Conservation (phyloP, 139 green algal genomes). For the Micractinium conductrix region DNA sequence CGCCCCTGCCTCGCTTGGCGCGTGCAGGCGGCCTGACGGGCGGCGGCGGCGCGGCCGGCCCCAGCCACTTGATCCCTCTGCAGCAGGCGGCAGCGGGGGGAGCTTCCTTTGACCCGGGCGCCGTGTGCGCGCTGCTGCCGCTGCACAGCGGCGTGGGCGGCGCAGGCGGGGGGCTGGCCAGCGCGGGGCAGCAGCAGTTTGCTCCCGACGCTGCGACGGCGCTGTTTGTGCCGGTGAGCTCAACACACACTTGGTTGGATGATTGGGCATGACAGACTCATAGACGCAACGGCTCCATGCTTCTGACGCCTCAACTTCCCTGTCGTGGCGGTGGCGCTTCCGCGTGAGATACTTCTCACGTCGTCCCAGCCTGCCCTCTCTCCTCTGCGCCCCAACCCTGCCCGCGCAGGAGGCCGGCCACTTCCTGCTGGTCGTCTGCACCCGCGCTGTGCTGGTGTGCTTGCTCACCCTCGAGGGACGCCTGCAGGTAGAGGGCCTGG, state of each 20-base stretch:
- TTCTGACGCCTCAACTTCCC: too few species aligned
- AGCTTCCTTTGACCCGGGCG: background rate
- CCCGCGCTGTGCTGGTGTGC: slow-evolving; percentile 31
- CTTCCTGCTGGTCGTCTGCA: slow-evolving; percentile 38
- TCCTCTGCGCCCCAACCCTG: too few species aligned
- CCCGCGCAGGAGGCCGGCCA: slow-evolving; percentile 27
- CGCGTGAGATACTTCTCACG: too few species aligned
- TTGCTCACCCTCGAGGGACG: slow-evolving; percentile 29
- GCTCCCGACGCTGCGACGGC: background rate
- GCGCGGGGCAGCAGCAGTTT: background rate
- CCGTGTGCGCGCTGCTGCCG: slow-evolving; percentile 14
- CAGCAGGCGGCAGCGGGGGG: slow-evolving; percentile 9
- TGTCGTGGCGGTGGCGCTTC: too few species aligned
- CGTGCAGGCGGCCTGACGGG: slow-evolving; percentile 39
- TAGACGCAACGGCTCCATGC: too few species aligned
- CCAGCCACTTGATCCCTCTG: slow-evolving; percentile 40
- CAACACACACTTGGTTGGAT: too few species aligned
- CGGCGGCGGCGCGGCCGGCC: slow-evolving; percentile 11
- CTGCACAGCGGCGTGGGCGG: slow-evolving; percentile 5
- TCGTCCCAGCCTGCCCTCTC: too few species aligned
- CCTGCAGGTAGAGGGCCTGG: background rate
- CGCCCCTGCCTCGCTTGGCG: background rate
- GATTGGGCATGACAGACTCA: too few species aligned
- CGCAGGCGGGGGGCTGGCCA: background rate
- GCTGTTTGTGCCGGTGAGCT: background rate